Conservation (phyloP, 1,284 basidiomycete genomes). For the Chalciporus sp. region DNA sequence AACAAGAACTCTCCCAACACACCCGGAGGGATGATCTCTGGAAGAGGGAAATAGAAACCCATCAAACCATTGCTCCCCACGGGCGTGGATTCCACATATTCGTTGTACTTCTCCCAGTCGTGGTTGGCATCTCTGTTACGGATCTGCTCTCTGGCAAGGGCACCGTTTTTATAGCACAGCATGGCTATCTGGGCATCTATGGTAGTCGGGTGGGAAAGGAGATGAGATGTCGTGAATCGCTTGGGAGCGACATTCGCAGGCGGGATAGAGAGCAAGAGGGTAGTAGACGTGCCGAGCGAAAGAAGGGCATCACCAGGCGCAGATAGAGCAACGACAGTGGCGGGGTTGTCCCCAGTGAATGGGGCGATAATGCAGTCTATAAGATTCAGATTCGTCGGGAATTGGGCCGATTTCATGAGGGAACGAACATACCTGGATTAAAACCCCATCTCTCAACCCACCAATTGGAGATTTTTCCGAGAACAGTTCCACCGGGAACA, state of each 20-base stretch:
- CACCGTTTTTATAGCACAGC: slow-evolving; percentile 87
- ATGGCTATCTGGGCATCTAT: slow-evolving; percentile 68
- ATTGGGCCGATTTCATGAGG: neutral
- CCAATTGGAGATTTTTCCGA: slow-evolving; percentile 71
- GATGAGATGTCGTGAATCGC: slow-evolving; percentile 74
- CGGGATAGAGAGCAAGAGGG: slow-evolving; percentile 78
- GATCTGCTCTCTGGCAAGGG: slow-evolving; percentile 79
- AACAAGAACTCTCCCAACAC: slow-evolving; percentile 73
- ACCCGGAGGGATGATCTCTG: slow-evolving; percentile 81
- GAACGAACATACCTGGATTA: slow-evolving; percentile 49
- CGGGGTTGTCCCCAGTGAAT: slow-evolving; percentile 92
- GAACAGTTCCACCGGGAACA: slow-evolving; percentile 65
- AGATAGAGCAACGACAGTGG: slow-evolving; percentile 80
- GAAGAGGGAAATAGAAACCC: slow-evolving; percentile 78
- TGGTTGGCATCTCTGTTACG: slow-evolving; percentile 66
- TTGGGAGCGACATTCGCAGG: slow-evolving; percentile 60
- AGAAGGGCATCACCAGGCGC: slow-evolving; percentile 86
- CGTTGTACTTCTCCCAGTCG: slow-evolving; percentile 77
- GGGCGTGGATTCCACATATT: slow-evolving; percentile 57
- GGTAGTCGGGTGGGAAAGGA: slow-evolving; percentile 70
- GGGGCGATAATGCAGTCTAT: slow-evolving; percentile 82
- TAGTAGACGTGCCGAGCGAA: slow-evolving; percentile 91
- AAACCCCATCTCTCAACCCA: slow-evolving; percentile 82
- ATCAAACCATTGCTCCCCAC: slow-evolving; percentile 63
- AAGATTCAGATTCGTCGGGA: neutral